Evolutionary conservation across 2,329 filamentous ascomycete genomes (phyloP), one percentile per base, ranked within the genome.

Genomic region (Diplodia scrobiculata): DNA sequence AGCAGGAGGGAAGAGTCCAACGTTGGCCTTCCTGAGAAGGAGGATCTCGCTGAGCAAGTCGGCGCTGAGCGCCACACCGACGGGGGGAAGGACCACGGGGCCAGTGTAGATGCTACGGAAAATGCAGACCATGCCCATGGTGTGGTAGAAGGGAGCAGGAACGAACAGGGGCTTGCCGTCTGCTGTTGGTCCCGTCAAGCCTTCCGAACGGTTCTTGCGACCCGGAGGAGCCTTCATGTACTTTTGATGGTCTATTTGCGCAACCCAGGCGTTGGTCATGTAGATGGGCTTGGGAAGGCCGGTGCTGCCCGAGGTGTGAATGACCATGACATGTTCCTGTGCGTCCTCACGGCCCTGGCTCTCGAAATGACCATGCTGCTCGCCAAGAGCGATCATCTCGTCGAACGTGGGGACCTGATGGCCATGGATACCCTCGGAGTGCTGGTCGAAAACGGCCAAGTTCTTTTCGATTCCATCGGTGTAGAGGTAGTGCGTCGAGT

Each of bases 251-350:
- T 69, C 69, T 3, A 65, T 52, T 6, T 67, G 55, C 3, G 66
- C 55, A 13, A 69, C 67, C 69, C 70, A 68, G 34, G 14, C 41
- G 32, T 70, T 66, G 36, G 65, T 70, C 58, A 69, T 62, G 11
- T 50, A 36, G 27, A 78, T 72, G 0, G 75, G 73, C 58, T 76
- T 77, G 0, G 76, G 76, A 5, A 72, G 64, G 2, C 76, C 76
- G 1, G 76, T 79, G 0, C 74, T 73, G 2, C 76, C 76, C 17
- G 73, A 76, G 2, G 76, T 75, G 66, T 78, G 76, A 48, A 77
- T 27, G 3, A 76, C 69, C 1, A 72, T 60, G 27, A 74, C 54
- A 1, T 68, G 70, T 53, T 77, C 74, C 2, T 29, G 32, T 1
- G 21, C 14, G 7, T 25, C 47, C 34, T 52, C 47, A 14, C 38